Conservation (phyloP, 768 basidiomycete species). For the Amanita rubescens region DNA sequence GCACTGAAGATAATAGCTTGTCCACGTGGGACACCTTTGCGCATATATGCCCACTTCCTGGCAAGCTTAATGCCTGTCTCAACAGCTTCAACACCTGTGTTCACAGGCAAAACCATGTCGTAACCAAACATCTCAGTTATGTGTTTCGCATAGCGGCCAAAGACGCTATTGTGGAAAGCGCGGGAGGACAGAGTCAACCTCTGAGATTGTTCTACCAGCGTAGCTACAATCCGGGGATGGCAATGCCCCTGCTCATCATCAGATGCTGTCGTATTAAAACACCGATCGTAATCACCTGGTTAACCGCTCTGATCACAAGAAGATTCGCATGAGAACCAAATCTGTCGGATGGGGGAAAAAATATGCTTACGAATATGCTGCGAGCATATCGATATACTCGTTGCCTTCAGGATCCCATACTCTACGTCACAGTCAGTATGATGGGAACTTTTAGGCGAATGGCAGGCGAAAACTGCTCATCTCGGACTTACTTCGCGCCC, state of each 20-base stretch:
- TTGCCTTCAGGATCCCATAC: conserved; percentile 95
- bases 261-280: conserved; percentile 3
- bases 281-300: conserved; percentile 47
- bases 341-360: not conserved
- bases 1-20: conserved; percentile 83
- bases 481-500: conserved; percentile 74
- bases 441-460: not conserved
- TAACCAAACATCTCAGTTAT: conserved; percentile 82
- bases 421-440: conserved; percentile 22
- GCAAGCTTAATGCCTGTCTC: conserved; percentile 96
- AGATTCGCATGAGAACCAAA: conserved; percentile 6
- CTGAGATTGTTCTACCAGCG: conserved; percentile 79
- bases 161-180: conserved; percentile 91
- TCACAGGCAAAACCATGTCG: conserved; percentile 97
- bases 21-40: conserved; percentile 75
- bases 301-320: conserved; percentile 56
- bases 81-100: conserved; percentile 97
- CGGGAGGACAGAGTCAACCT: conserved; percentile 90
- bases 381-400: conserved; percentile 97
- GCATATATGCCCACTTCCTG: conserved; percentile 92
- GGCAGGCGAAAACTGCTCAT: not conserved
- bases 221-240: conserved; percentile 78
- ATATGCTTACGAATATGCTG: conserved; percentile 82
- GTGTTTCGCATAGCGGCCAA: conserved; percentile 84
- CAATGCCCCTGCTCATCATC: conserved; percentile 65